Evolutionary conservation across 73 alveolate genomes (phyloP).

Genomic region (Blepharisma japonicum): DNA sequence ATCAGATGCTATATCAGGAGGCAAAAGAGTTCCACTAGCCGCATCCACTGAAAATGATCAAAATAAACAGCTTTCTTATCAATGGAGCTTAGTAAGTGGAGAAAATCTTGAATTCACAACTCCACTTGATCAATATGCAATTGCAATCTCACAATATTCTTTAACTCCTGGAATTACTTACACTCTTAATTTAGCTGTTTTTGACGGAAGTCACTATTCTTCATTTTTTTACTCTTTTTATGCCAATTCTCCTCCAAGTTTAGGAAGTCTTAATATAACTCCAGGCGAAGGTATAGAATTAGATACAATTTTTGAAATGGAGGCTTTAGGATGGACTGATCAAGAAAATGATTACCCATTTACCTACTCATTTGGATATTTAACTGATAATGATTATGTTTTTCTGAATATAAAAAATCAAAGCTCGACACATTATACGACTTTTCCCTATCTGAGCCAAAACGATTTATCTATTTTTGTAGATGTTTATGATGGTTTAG

Average conservation of each 20-base stretch:
- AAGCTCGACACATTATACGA: background rate
- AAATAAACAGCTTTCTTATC: too few relatives aligned
- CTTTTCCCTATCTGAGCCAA: background rate
- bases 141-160: too few relatives aligned
- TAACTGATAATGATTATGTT: background rate
- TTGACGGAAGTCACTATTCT: background rate
- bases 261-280: background rate
- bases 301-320: background rate
- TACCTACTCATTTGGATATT: background rate
- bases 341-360: background rate
- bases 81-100: too few relatives aligned
- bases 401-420: background rate
- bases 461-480: background rate
- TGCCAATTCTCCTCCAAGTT: background rate
- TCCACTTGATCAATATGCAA: too few relatives aligned
- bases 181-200: too few relatives aligned
- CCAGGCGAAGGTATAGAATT: background rate
- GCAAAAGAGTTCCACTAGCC: too few relatives aligned
- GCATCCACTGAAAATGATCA: too few relatives aligned
- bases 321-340: background rate
- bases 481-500: conserved; percentile 4
- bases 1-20: too few relatives aligned
- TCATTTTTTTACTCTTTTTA: background rate
- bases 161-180: too few relatives aligned
- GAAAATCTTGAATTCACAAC: too few relatives aligned